Evolutionary conservation across 2,329 filamentous ascomycete genomes (phyloP), one percentile per base, ranked within the genome.

Genomic region (Zymoseptoria pseudotritici): DNA sequence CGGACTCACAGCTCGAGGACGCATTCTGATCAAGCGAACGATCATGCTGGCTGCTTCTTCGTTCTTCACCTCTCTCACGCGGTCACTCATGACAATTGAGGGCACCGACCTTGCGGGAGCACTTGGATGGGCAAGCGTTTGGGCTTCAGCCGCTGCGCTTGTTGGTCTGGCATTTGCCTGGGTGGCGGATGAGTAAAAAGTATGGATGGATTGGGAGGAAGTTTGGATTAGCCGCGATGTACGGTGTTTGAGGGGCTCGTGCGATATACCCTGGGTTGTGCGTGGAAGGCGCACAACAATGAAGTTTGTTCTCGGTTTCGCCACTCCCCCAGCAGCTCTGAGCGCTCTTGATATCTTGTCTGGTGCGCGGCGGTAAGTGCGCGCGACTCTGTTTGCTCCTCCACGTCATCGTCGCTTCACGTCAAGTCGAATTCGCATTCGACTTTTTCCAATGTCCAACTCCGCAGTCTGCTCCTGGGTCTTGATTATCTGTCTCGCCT

Each of bases 51-150:
- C 77, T 0, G 65, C 69, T 1, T 75, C 81, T 61, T 69, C 78
- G 10, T 71, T 80, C 8, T 67, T 75, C n/a, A 82, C 83, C 67
- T 83, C 81, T 0, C 85, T 87, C 60, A 75, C 91, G 50, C 83
- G 88, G 69, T 83, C 86, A 22, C 82, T 80, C 53, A 79, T 85
- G 58, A 88, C 85, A 0, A 77, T 97, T 20, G 79, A 84, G 52
- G 88, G 90, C 4, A 84, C 90, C 10, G 88, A 92, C 68, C 63
- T 83, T 3, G 67, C 78, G 0, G 93, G 92, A 10, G 90, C 91
- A 1, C 76, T 80, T 2, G 83, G 82, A 0, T 97, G 91, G 80
- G 86, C 89, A 1, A 78, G 78, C 21, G 79, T 93, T 42, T 97
- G 91, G 91, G 83, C 83, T n/a, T 68, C 80, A 21, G 88, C 87